A percentile compares a stretch with the other conserved stretches of the same genome.
These are phyloP conservation scores for Flaveria sonorensis DNA, from an alignment of 129 eudicot species.

Conservation along the genomic window DNA sequence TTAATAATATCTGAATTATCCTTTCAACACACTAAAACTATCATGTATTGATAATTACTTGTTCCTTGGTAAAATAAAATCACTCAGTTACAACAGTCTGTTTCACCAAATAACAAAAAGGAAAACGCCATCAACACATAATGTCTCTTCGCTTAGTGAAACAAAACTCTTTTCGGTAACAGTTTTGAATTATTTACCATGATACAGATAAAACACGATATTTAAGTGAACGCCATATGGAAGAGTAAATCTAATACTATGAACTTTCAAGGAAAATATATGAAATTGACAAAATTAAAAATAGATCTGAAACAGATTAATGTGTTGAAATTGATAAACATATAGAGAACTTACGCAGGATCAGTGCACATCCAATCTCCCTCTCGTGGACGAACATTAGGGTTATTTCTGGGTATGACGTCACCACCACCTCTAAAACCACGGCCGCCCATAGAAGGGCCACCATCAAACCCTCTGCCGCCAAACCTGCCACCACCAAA, in stretches of 20 bases:
- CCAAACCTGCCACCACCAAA: slow-evolving; percentile 61
- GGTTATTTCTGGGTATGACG: slow-evolving; percentile 59
- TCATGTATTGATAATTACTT: background rate
- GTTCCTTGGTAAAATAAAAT: background rate
- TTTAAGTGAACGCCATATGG: background rate
- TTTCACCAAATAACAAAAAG: background rate
- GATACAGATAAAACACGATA: background rate
- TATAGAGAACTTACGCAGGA: slow-evolving; percentile 58
- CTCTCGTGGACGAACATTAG: slow-evolving; percentile 94
- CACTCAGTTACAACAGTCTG: background rate
- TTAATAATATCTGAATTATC: background rate
- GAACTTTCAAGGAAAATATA: background rate
- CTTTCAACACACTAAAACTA: background rate
- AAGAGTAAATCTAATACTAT: background rate
- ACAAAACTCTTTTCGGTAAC: background rate
- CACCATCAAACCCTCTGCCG: slow-evolving; percentile 59
- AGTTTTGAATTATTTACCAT: background rate
- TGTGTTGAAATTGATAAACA: background rate
- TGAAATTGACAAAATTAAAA: background rate
- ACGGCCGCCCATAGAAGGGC: slow-evolving; percentile 48
- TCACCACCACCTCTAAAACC: slow-evolving; percentile 70
- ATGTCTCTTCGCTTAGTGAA: background rate
- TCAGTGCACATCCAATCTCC: slow-evolving; percentile 97
- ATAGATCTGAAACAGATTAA: background rate
- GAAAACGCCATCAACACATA: background rate